These are phyloP conservation scores for Amanita rubescens DNA, from an alignment of 768 basidiomycete species.

Conservation along the genomic window DNA sequence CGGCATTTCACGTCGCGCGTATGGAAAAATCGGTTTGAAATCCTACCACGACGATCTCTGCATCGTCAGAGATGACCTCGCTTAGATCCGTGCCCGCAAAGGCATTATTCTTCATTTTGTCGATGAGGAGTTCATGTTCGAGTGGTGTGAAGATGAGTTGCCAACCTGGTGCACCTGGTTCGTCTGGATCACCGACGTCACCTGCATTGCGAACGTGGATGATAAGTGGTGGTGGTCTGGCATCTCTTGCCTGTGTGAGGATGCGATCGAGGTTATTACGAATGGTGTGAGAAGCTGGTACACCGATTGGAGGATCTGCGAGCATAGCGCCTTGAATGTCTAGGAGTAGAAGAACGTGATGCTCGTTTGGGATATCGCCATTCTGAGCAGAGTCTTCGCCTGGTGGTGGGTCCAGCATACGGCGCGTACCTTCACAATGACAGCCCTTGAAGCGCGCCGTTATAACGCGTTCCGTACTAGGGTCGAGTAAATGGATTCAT, in stretches of 20 bases:
- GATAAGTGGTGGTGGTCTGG: constrained; percentile 44
- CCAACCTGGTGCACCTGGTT: constrained; percentile 51
- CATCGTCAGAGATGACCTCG: constrained; percentile 40
- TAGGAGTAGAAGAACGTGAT: constrained; percentile 50
- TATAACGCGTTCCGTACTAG: background rate
- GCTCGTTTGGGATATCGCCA: too few species aligned
- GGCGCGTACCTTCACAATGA: too few species aligned
- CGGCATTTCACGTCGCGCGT: constrained; percentile 52
- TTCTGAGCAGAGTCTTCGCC: too few species aligned
- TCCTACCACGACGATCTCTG: constrained; percentile 60
- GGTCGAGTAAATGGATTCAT: too few species aligned
- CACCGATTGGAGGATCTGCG: constrained; percentile 36
- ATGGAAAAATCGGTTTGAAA: constrained; percentile 64
- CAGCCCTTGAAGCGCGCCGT: too few species aligned
- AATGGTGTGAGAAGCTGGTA: constrained; percentile 38
- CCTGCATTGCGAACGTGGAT: constrained; percentile 65
- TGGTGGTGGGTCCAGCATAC: too few species aligned
- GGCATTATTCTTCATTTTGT: constrained; percentile 67
- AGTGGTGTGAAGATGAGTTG: constrained; percentile 48
- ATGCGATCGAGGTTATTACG: constrained; percentile 42
- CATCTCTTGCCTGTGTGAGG: constrained; percentile 42
- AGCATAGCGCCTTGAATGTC: constrained; percentile 51
- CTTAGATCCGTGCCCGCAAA: constrained; percentile 53
- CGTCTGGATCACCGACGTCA: constrained; percentile 54
- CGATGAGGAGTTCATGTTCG: constrained; percentile 45